These are phyloP conservation scores for Skeletonema marinoi DNA, from an alignment of 108 stramenopile genomes.

Conservation along the genomic window DNA sequence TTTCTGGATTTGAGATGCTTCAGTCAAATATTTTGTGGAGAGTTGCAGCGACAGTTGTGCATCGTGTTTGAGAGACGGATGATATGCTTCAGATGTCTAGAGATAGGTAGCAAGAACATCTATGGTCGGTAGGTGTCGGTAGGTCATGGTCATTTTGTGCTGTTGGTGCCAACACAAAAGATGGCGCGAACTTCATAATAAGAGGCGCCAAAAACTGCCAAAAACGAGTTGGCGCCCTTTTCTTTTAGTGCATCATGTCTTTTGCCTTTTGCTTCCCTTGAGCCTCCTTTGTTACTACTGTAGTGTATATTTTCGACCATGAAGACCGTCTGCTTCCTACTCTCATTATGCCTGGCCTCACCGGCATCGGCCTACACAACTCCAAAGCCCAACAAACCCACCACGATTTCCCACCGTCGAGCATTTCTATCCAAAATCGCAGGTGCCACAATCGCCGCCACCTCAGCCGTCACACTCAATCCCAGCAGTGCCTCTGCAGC, in stretches of 20 bases:
- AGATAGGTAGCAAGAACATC: too few relatives aligned
- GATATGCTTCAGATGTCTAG: too few relatives aligned
- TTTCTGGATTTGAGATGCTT: too few relatives aligned
- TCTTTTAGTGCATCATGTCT: not conserved
- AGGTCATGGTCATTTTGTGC: too few relatives aligned
- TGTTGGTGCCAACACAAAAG: too few relatives aligned
- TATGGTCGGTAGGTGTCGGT: too few relatives aligned
- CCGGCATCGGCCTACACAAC: not conserved
- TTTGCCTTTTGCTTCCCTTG: too few relatives aligned
- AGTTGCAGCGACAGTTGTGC: too few relatives aligned
- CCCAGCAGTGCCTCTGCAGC: conserved; percentile 5
- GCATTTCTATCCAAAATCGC: conserved; percentile 10
- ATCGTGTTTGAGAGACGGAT: too few relatives aligned
- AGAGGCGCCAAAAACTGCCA: not conserved
- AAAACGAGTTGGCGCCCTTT: not conserved
- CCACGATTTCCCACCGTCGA: not conserved
- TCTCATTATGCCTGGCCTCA: not conserved
- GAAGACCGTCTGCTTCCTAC: not conserved
- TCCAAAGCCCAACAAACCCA: not conserved
- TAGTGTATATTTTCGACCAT: too few relatives aligned
- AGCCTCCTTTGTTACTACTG: too few relatives aligned
- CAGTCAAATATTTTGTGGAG: too few relatives aligned
- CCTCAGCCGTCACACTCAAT: not conserved
- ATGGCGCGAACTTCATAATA: not conserved
- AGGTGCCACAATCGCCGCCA: not conserved